Conservation (phyloP, 345 rosid genomes). For the Eucalyptus tenuipes region DNA sequence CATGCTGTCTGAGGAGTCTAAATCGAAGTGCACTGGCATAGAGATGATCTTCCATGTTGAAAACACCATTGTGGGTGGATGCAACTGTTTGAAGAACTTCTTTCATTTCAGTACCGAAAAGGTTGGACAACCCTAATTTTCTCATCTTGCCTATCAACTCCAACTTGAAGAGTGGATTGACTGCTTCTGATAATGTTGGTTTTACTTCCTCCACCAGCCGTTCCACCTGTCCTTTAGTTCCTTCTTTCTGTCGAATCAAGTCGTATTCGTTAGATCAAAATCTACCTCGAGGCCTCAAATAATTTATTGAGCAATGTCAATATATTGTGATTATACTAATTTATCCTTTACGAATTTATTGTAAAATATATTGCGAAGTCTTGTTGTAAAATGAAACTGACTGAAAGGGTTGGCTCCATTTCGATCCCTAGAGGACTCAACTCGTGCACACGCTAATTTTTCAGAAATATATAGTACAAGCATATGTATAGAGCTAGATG, state of each 20-base stretch:
- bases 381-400: not conserved
- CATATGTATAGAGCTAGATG: not conserved
- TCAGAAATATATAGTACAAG: not conserved
- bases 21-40: conserved; percentile 20
- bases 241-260: conserved; percentile 7
- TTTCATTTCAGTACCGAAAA: conserved; percentile 18
- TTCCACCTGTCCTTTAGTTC: not conserved
- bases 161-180: conserved; percentile 1
- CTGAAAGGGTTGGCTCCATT: not conserved
- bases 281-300: not conserved
- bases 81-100: not conserved
- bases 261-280: not conserved
- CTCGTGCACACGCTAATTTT: not conserved
- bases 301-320: not conserved
- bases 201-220: conserved; percentile 8
- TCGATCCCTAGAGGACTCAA: not conserved
- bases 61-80: not conserved
- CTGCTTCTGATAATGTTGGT: conserved; percentile 4
- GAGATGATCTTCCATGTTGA: conserved; percentile 1
- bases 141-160: conserved; percentile 20
- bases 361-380: not conserved
- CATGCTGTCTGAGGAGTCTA: conserved; percentile 31
- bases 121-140: conserved; percentile 19
- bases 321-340: not conserved
- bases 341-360: not conserved